Conservation (phyloP, 768 basidiomycete genomes). For the Chalciporus sphaerocephalus region DNA sequence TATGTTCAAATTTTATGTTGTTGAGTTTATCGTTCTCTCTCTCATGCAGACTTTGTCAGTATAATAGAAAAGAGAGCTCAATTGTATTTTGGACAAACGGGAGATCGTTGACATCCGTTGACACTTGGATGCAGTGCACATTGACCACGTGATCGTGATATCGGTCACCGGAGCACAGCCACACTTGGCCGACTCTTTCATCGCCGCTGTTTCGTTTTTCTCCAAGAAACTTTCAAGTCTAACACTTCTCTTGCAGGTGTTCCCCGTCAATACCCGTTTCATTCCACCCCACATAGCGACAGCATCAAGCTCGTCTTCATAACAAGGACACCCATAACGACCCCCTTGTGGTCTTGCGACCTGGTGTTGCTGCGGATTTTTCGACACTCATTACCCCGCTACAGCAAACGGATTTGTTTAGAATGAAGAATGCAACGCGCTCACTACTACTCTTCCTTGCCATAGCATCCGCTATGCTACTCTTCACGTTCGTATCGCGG, state of each 20-base stretch:
- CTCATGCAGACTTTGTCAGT: too few species aligned
- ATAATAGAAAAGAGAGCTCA: too few species aligned
- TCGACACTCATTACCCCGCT: conserved; percentile 20
- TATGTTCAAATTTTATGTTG: too few species aligned
- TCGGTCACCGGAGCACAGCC: conserved; percentile 15
- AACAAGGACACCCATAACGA: conserved; percentile 7
- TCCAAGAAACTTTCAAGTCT: conserved; percentile 5
- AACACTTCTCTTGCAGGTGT: conserved; percentile 1
- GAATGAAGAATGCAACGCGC: conserved; percentile 21
- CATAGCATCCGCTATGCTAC: conserved; percentile 24
- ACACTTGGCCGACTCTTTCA: conserved; percentile 19
- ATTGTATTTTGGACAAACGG: too few species aligned
- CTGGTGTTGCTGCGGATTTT: conserved; percentile 21
- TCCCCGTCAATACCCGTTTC: background rate
- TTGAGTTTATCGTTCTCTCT: too few species aligned
- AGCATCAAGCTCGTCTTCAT: conserved; percentile 2
- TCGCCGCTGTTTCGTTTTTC: conserved; percentile 11
- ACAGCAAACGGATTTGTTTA: conserved; percentile 12
- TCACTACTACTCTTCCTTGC: conserved; percentile 28
- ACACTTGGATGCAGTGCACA: background rate
- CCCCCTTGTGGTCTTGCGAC: conserved; percentile 13
- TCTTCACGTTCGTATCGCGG: conserved; percentile 23
- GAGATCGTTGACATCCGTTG: too few species aligned
- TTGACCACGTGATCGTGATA: conserved; percentile 19
- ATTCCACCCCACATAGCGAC: background rate